Conservation (phyloP, 305 asterid species). For the Solanum hybrid region DNA sequence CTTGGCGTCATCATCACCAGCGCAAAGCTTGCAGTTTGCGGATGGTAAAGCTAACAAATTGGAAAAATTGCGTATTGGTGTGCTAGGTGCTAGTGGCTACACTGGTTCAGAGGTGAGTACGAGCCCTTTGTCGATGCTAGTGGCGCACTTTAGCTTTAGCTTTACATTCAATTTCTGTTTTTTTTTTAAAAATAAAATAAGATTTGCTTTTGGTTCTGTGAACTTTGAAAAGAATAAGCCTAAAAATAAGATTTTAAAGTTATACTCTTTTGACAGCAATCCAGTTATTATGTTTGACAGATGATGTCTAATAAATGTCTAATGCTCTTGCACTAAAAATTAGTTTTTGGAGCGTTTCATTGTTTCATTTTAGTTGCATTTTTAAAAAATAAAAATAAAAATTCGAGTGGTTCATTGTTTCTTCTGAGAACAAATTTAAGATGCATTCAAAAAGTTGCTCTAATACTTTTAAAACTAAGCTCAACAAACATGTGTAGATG, state of each 20-base stretch:
- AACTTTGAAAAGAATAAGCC: background rate
- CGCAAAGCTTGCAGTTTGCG: conserved; percentile 24
- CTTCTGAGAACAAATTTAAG: background rate
- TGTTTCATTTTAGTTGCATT: background rate
- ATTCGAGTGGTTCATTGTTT: background rate
- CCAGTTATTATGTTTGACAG: background rate
- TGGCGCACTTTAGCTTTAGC: background rate
- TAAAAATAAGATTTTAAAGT: background rate
- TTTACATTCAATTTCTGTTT: background rate
- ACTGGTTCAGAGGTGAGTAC: conserved; percentile 69
- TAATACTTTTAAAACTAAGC: background rate
- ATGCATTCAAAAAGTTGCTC: background rate
- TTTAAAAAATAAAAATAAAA: too few relatives aligned
- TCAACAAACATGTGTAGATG: background rate
- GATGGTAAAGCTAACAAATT: conserved; percentile 30
- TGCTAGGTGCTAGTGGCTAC: conserved; percentile 90
- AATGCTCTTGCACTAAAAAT: background rate
- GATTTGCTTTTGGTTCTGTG: background rate
- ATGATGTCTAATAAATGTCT: background rate
- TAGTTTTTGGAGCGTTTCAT: background rate
- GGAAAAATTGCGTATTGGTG: conserved; percentile 55
- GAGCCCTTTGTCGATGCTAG: background rate
- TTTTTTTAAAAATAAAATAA: too few relatives aligned
- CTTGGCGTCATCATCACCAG: conserved; percentile 30
- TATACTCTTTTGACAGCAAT: background rate